phyloP scores from a whole-genome alignment of 2,329 filamentous ascomycete species.

The Lasiodiplodia citricola region DNA sequence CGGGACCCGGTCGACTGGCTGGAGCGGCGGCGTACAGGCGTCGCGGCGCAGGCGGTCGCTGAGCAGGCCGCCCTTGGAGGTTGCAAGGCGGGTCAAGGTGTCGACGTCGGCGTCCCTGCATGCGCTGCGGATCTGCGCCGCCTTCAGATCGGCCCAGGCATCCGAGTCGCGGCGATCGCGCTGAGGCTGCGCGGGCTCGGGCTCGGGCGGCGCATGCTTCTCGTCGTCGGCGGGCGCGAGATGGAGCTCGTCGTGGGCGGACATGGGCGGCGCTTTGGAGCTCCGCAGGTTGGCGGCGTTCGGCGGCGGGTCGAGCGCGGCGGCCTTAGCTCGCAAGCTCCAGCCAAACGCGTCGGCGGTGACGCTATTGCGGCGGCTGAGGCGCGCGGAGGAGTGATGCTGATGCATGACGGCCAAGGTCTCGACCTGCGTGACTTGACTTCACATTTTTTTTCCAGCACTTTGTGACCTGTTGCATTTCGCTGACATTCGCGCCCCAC shows the following conservation, averaged over 20 bases:
- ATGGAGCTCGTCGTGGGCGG: constrained; percentile 10
- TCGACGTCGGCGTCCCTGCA: constrained; percentile 48
- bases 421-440: background rate
- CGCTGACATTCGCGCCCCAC: constrained; percentile 18
- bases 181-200: background rate
- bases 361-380: constrained; percentile 9
- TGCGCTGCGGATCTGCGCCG: constrained; percentile 45
- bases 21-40: constrained; percentile 69
- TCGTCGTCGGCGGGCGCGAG: background rate
- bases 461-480: constrained; percentile 20
- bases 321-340: background rate
- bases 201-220: background rate
- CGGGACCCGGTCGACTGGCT: constrained; percentile 22
- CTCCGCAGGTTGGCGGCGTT: constrained; percentile 12
- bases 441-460: background rate
- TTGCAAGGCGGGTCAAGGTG: constrained; percentile 50
- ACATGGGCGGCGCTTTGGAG: constrained; percentile 22
- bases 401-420: constrained; percentile 16
- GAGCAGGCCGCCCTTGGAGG: constrained; percentile 52
- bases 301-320: constrained; percentile 2
- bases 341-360: background rate
- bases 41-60: constrained; percentile 65
- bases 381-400: background rate
- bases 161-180: constrained; percentile 21
- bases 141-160: constrained; percentile 34